A percentile compares a stretch with the other conserved stretches of the same genome.
Conservation (phyloP, 441 rosid genomes). For the Hypseocharis bilobata region DNA sequence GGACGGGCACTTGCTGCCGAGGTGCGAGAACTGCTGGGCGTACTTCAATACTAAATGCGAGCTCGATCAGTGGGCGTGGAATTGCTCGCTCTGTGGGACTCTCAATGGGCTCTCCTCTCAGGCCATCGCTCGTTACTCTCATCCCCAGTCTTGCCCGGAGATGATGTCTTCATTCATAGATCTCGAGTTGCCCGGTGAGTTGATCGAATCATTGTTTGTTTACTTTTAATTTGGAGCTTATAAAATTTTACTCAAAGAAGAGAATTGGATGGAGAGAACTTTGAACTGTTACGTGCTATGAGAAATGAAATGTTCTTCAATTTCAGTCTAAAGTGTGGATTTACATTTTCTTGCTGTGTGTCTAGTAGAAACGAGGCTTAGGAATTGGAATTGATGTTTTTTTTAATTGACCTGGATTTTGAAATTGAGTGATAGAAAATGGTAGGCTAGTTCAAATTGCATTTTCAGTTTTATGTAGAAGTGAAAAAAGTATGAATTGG, state of each 20-base stretch:
- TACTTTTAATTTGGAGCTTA: background rate
- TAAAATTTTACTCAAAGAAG: background rate
- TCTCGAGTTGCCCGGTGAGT: conserved; percentile 70
- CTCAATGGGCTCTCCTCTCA: conserved; percentile 72
- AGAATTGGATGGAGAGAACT: background rate
- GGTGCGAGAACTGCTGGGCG: conserved; percentile 87
- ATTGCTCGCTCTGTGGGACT: conserved; percentile 76
- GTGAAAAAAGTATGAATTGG: no score
- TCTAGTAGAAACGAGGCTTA: background rate
- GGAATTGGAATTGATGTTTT: background rate
- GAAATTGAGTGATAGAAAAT: no score
- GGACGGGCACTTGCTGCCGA: conserved; percentile 70
- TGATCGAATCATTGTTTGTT: background rate
- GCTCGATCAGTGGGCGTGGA: conserved; percentile 97
- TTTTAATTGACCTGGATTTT: background rate
- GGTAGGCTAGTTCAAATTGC: no score
- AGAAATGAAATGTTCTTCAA: background rate
- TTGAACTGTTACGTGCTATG: background rate
- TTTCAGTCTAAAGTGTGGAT: background rate
- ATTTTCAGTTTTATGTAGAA: no score
- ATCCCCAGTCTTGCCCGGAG: conserved; percentile 68
- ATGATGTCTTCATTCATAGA: conserved; percentile 86
- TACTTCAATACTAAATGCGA: conserved; percentile 90
- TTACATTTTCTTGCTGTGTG: background rate
- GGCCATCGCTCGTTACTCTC: conserved; percentile 70